phyloP scores from a whole-genome alignment of 495 filamentous ascomycete genomes.

The Daldinia concentrica region DNA sequence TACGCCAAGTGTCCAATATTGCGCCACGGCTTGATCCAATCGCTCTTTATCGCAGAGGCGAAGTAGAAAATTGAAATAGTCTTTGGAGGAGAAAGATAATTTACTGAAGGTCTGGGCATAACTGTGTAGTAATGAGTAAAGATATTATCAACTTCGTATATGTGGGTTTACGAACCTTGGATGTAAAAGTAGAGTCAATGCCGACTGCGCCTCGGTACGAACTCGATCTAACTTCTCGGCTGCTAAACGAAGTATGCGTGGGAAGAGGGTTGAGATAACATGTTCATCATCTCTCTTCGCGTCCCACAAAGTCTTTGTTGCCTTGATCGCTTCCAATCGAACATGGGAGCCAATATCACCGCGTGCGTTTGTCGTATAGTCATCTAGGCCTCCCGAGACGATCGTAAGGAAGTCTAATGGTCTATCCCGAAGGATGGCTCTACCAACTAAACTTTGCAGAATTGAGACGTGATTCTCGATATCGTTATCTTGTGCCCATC shows the following conservation, averaged over 20 bases:
- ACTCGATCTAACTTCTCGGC: constrained; percentile 92
- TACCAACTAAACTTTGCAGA: constrained; percentile 65
- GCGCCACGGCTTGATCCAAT: constrained; percentile 39
- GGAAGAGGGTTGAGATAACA: constrained; percentile 47
- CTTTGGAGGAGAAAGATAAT: constrained; percentile 58
- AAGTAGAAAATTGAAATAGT: constrained; percentile 63
- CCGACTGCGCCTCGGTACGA: constrained; percentile 69
- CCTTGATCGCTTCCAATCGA: constrained; percentile 77
- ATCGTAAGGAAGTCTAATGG: constrained; percentile 49
- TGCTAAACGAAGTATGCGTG: constrained; percentile 71
- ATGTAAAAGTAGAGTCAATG: constrained; percentile 50
- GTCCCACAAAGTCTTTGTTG: constrained; percentile 59
- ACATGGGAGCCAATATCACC: constrained; percentile 91
- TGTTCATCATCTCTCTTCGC: constrained; percentile 29
- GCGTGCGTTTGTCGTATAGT: constrained; percentile 86
- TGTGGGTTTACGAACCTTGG: constrained; percentile 44
- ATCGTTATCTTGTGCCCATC: constrained; percentile 55
- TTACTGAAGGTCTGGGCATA: constrained; percentile 40
- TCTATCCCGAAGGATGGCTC: constrained; percentile 50
- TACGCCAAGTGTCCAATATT: constrained; percentile 9
- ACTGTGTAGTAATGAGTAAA: constrained; percentile 35
- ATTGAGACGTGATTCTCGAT: constrained; percentile 70
- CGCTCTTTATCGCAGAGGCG: constrained; percentile 47
- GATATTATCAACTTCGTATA: constrained; percentile 1
- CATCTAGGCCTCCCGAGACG: constrained; percentile 70